Base-by-base conservation (phyloP, 1,139 yeast species). In the Suhomyces bokatorum region DNA sequence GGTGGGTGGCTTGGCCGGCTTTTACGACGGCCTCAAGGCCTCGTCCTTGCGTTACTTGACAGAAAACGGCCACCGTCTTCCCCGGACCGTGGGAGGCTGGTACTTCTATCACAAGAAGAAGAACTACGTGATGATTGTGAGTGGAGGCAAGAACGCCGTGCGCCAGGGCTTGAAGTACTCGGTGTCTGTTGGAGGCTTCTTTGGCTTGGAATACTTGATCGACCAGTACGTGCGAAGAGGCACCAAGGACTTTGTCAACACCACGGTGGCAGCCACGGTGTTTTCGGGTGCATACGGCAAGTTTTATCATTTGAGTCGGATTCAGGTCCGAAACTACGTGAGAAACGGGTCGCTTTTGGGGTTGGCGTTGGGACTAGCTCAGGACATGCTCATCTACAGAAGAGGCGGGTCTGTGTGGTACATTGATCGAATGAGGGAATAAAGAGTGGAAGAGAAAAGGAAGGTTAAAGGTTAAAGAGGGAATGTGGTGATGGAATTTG, bases 61-160 rank as follows among this genome's bases (percentile, higher is more conserved):
- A 1, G 90, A 87, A 53, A 88, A 88, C 57, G 87, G 95, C 11
- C 96, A 88, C 58, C 65, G 96, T 38, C 68, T 89, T 49, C 96
- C 96, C 4, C 73, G 68, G 17, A 83, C 86, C 0, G 86, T 83
- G 44, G 93, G 90, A 29, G 95, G 93, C 0, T 88, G 96, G 96
- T 89, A 86, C 60, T 86, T 85, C 60, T 88, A 89, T 64, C 95
- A 88, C 64, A 88, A 87, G 64, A 77, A 89, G 53, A 88, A 87
- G 67, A 86, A 87, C 63, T 87, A 87, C 61, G 86, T 85, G 35
- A 81, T 88, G 67, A 65, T 86, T 34, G 71, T 78, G 44, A 69
- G 68, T 22, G 88, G 87, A 0, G 63, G 78, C 51, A 66, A 65
- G 13, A 50, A 57, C 12, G 87, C 83, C 0, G 49, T 75, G 22